phyloP scores from a whole-genome alignment of 768 basidiomycete species.

The Fibroporia radiculosa region DNA sequence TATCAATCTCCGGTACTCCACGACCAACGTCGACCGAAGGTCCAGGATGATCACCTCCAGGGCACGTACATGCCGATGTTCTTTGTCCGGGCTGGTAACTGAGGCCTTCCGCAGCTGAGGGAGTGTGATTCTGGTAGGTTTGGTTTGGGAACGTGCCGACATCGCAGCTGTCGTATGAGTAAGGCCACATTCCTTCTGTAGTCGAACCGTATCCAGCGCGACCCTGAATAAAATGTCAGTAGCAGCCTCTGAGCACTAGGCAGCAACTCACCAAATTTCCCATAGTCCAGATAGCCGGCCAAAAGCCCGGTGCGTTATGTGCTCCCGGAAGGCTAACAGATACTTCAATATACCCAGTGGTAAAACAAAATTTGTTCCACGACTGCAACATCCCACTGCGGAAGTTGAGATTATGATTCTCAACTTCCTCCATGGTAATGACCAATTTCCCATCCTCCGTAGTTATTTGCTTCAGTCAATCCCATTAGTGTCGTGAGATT shows the following conservation, averaged over 20 bases:
- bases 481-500: background rate
- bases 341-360: slow-evolving; percentile 84
- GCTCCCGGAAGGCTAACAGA: slow-evolving; percentile 69
- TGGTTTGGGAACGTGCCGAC: slow-evolving; percentile 82
- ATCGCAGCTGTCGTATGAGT: slow-evolving; percentile 80
- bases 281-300: slow-evolving; percentile 87
- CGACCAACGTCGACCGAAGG: slow-evolving; percentile 58
- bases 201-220: slow-evolving; percentile 87
- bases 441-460: slow-evolving; percentile 74
- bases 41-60: slow-evolving; percentile 82
- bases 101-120: slow-evolving; percentile 47
- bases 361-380: slow-evolving; percentile 97
- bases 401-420: slow-evolving; percentile 77
- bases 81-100: slow-evolving; percentile 85
- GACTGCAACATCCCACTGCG: slow-evolving; percentile 74
- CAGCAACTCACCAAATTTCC: slow-evolving; percentile 46
- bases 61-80: slow-evolving; percentile 82
- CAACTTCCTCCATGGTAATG: slow-evolving; percentile 67
- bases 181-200: slow-evolving; percentile 80
- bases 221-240: slow-evolving; percentile 27
- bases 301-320: slow-evolving; percentile 57
- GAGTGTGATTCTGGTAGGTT: slow-evolving; percentile 50
- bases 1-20: slow-evolving; percentile 88
- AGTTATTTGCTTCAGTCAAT: slow-evolving; percentile 53
- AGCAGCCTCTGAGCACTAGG: background rate